A percentile compares a stretch with the other conserved stretches of the same genome.
Conservation (phyloP, 108 stramenopile genomes). For the Nannochloropsis gaditana region DNA sequence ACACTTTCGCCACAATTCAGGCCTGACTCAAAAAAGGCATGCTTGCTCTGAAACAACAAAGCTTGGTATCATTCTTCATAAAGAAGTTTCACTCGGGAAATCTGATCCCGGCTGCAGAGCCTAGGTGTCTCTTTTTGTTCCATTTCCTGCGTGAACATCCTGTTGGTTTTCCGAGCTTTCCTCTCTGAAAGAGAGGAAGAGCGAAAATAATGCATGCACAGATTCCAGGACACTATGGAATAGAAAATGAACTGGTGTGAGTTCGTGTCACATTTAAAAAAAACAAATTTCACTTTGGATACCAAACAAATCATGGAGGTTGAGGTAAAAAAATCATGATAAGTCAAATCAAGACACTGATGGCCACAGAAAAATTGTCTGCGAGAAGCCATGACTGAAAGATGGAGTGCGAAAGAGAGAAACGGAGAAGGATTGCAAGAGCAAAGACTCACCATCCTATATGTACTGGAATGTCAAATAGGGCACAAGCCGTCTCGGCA, state of each 20-base stretch:
- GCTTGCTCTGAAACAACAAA: too few species aligned
- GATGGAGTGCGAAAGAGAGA: neutral
- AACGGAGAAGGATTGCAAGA: neutral
- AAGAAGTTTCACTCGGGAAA: too few species aligned
- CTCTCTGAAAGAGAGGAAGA: slow-evolving; percentile 54
- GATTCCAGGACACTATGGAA: slow-evolving; percentile 57
- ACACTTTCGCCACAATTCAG: too few species aligned
- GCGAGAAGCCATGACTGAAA: neutral
- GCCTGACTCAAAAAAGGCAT: too few species aligned
- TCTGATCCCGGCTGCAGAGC: too few species aligned
- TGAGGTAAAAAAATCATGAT: neutral
- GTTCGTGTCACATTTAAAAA: too few species aligned
- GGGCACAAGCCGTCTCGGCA: slow-evolving; percentile 61
- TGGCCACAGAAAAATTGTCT: neutral
- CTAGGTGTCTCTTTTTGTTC: neutral
- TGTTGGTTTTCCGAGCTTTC: neutral
- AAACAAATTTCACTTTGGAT: too few species aligned
- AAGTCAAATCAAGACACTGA: neutral
- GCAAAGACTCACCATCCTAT: neutral
- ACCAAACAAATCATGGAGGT: neutral
- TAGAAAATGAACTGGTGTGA: neutral
- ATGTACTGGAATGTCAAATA: slow-evolving; percentile 71
- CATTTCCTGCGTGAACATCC: neutral
- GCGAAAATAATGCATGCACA: slow-evolving; percentile 58
- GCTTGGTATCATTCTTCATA: too few species aligned